phyloP scores from a whole-genome alignment of 2,329 filamentous ascomycete genomes.

The Aschersonia sp. region DNA sequence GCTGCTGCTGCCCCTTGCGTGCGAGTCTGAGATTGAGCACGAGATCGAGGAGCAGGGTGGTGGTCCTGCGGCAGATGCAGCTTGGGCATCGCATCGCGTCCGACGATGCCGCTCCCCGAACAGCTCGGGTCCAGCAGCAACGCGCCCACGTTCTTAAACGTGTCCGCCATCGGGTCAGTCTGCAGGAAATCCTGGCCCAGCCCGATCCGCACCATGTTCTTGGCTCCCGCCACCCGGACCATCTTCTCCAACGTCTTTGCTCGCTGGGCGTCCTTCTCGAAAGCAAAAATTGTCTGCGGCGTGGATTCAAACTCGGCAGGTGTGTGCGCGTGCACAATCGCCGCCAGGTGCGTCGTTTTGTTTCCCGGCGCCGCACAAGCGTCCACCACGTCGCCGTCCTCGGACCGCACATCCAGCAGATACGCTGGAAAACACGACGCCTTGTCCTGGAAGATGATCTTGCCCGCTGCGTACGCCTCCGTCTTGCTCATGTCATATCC shows the following conservation, averaged over 20 bases:
- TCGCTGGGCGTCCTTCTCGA: slow-evolving; percentile 59
- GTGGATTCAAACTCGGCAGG: slow-evolving; percentile 17
- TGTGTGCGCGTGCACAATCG: slow-evolving; percentile 42
- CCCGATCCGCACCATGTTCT: slow-evolving; percentile 50
- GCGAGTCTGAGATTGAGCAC: slow-evolving; percentile 4
- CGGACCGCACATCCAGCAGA: slow-evolving; percentile 53
- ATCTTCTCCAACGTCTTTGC: slow-evolving; percentile 71
- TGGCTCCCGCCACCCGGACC: slow-evolving; percentile 63
- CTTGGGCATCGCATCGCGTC: slow-evolving; percentile 63
- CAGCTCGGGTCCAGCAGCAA: slow-evolving; percentile 88
- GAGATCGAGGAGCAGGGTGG: not conserved
- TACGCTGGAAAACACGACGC: slow-evolving; percentile 95
- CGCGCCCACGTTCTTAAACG: slow-evolving; percentile 58
- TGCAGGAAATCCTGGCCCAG: slow-evolving; percentile 70
- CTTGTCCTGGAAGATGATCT: slow-evolving; percentile 87
- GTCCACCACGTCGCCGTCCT: slow-evolving; percentile 71
- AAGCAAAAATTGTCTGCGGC: slow-evolving; percentile 49
- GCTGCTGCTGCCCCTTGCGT: not conserved
- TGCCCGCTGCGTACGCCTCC: slow-evolving; percentile 57
- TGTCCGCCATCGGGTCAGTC: slow-evolving; percentile 46
- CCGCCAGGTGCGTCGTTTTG: slow-evolving; percentile 88
- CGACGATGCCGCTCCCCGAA: slow-evolving; percentile 87
- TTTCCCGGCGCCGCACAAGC: slow-evolving; percentile 91
- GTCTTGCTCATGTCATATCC: slow-evolving; percentile 58
- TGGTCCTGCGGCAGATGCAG: slow-evolving; percentile 39